Evolutionary conservation across 1,139 yeast genomes (phyloP).

Genomic region (Protomyces inundatus): DNA sequence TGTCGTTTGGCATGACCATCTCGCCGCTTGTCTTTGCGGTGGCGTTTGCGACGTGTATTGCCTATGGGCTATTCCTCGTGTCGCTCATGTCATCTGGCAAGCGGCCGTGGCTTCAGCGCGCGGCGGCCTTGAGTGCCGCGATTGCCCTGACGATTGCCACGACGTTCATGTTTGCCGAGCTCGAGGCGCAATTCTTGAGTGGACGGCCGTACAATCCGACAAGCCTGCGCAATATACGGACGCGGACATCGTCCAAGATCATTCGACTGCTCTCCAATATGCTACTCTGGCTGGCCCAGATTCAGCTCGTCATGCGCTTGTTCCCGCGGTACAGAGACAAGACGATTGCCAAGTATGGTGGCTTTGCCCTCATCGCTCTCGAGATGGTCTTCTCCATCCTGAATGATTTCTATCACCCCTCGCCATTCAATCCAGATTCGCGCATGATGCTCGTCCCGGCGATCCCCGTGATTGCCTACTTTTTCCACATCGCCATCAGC

Average conservation of each 20-base stretch:
- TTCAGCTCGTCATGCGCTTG: slow-evolving; percentile 66
- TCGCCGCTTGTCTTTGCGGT: slow-evolving; percentile 39
- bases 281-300: slow-evolving; percentile 54
- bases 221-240: slow-evolving; percentile 49
- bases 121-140: slow-evolving; percentile 38
- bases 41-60: slow-evolving; percentile 39
- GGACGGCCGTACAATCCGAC: slow-evolving; percentile 44
- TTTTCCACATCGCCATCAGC: slow-evolving; percentile 69
- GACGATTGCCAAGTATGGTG: slow-evolving; percentile 58
- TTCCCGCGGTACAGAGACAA: slow-evolving; percentile 69
- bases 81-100: slow-evolving; percentile 36
- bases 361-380: slow-evolving; percentile 52
- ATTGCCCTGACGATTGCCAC: slow-evolving; percentile 37
- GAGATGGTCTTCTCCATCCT: slow-evolving; percentile 33
- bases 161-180: slow-evolving; percentile 34
- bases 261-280: slow-evolving; percentile 47
- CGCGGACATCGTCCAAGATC: slow-evolving; percentile 47
- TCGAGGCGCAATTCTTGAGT: slow-evolving; percentile 42
- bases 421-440: slow-evolving; percentile 16
- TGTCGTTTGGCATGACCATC: slow-evolving; percentile 37
- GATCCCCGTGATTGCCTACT: slow-evolving; percentile 71
- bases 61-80: slow-evolving; percentile 39
- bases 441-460: slow-evolving; percentile 39
- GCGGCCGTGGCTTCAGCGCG: slow-evolving; percentile 40
- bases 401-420: slow-evolving; percentile 30